These are phyloP conservation scores for Aspergillus flavus DNA, from an alignment of 2,329 filamentous ascomycete species.

Conservation along the genomic window DNA sequence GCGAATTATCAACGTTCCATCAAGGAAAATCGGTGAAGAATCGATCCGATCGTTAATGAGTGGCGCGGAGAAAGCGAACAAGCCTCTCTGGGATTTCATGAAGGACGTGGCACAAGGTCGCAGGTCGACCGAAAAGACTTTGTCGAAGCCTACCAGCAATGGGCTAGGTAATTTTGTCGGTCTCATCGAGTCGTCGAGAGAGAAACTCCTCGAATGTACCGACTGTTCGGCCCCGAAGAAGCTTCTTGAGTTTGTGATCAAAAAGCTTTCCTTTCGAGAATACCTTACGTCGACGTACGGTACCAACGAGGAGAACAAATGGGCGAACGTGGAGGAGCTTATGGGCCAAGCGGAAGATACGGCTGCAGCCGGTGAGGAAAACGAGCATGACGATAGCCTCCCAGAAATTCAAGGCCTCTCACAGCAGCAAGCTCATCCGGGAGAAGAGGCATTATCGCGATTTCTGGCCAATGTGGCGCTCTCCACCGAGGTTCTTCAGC, in stretches of 20 bases:
- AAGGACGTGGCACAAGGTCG: slow-evolving; percentile 60
- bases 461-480: slow-evolving; percentile 91
- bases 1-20: slow-evolving; percentile 81
- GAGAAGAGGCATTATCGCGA: slow-evolving; percentile 68
- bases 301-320: slow-evolving; percentile 75
- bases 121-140: slow-evolving; percentile 53
- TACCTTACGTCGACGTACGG: slow-evolving; percentile 71
- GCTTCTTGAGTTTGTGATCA: slow-evolving; percentile 60
- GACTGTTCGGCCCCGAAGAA: slow-evolving; percentile 45
- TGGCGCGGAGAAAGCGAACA: slow-evolving; percentile 70
- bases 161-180: slow-evolving; percentile 62
- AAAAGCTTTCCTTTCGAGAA: slow-evolving; percentile 71
- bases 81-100: slow-evolving; percentile 77
- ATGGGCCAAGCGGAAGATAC: slow-evolving; percentile 77
- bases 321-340: slow-evolving; percentile 91
- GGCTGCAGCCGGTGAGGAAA: slow-evolving; percentile 53
- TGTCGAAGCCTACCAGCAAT: slow-evolving; percentile 58
- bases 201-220: slow-evolving; percentile 54
- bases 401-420: slow-evolving; percentile 71
- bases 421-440: slow-evolving; percentile 55
- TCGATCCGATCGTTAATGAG: slow-evolving; percentile 74
- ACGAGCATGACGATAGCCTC: slow-evolving; percentile 55
- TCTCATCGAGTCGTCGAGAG: slow-evolving; percentile 59
- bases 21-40: slow-evolving; percentile 76
- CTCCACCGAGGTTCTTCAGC: slow-evolving; percentile 69